Conservation (phyloP, 345 rosid genomes). For the Theobroma cacao region DNA sequence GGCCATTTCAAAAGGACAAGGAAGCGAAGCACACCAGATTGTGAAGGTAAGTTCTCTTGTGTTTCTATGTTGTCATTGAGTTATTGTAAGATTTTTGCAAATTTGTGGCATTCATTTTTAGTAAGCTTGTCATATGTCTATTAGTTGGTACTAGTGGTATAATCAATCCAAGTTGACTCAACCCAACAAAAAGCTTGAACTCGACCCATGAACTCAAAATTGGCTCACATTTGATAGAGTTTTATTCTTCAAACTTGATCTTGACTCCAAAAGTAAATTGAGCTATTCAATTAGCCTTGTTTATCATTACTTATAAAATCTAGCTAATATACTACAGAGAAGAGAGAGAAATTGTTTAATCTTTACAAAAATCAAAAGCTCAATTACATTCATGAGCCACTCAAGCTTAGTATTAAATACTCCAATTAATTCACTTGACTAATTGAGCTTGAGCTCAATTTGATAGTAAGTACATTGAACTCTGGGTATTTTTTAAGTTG, state of each 20-base stretch:
- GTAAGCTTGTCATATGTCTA: background rate
- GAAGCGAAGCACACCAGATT: background rate
- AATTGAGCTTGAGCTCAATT: no score
- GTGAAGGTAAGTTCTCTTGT: background rate
- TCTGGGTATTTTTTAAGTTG: background rate
- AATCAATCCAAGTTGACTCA: background rate
- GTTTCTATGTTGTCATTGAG: background rate
- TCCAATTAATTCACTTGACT: no score
- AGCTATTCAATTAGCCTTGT: background rate
- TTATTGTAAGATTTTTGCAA: background rate
- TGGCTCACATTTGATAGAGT: no score
- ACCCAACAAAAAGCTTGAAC: background rate
- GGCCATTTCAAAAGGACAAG: background rate
- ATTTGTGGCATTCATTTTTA: background rate
- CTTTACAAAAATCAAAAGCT: background rate
- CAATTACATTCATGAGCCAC: background rate
- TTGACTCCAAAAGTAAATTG: background rate
- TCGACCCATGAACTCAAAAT: background rate
- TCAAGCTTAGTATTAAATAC: no score
- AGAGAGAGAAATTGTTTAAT: background rate
- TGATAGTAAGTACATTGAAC: background rate
- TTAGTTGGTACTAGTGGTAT: background rate
- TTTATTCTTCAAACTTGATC: no score
- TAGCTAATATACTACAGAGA: background rate
- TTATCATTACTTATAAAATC: background rate